phyloP scores from a whole-genome alignment of 805 yeast genomes.

The Suhomyces faveliae region DNA sequence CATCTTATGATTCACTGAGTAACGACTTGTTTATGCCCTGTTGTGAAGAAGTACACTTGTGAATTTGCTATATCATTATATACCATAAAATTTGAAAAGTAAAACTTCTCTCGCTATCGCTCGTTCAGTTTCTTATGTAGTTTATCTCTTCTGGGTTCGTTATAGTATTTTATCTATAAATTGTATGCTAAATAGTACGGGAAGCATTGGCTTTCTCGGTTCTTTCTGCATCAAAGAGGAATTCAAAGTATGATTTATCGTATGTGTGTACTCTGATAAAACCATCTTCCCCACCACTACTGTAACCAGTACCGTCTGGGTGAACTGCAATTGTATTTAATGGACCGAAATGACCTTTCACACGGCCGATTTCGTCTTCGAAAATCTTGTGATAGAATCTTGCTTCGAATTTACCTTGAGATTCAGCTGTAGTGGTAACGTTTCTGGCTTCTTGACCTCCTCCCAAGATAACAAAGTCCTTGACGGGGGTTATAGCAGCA shows the following conservation, averaged over 20 bases:
- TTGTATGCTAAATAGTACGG: slow-evolving; percentile 14
- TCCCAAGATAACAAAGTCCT: slow-evolving; percentile 89
- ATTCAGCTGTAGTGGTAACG: slow-evolving; percentile 93
- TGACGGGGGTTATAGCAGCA: slow-evolving; percentile 90
- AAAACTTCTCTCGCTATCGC: no score
- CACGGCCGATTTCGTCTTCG: slow-evolving; percentile 94
- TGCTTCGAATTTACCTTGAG: slow-evolving; percentile 96
- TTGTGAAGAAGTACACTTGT: no score
- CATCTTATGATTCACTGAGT: no score
- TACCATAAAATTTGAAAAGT: no score
- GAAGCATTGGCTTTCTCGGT: slow-evolving; percentile 51
- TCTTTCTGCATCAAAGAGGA: slow-evolving; percentile 81
- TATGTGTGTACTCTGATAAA: slow-evolving; percentile 90
- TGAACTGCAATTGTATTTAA: slow-evolving; percentile 89
- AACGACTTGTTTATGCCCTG: no score
- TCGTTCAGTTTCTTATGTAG: no score
- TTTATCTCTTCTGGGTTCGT: neutral
- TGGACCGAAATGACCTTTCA: slow-evolving; percentile 99
- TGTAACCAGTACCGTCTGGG: slow-evolving; percentile 89
- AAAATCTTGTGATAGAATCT: slow-evolving; percentile 93
- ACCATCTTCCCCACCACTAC: slow-evolving; percentile 99
- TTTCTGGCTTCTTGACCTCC: slow-evolving; percentile 99
- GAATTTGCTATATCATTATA: no score
- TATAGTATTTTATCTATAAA: slow-evolving; percentile 1
- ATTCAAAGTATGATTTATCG: slow-evolving; percentile 90